A percentile compares a stretch with the other conserved stretches of the same genome.
Evolutionary conservation across 1,284 basidiomycete genomes (phyloP).

Genomic region (Malassezia sympodialis): DNA sequence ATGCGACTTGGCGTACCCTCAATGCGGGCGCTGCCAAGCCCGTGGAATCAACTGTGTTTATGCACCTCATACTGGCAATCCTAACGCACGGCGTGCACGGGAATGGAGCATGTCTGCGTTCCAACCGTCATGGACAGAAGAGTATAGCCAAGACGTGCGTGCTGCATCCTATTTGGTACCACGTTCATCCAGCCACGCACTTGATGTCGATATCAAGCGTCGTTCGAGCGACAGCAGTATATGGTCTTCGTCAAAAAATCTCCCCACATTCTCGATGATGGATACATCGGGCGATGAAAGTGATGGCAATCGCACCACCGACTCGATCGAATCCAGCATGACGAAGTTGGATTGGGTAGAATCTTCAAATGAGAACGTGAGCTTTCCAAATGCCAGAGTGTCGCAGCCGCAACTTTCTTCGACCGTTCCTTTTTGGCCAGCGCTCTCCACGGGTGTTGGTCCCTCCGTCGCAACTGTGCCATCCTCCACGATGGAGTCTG

Average conservation of each 20-base stretch:
- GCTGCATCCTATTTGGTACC: not conserved
- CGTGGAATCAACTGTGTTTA: slow-evolving; percentile 13
- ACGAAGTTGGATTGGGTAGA: slow-evolving; percentile 1
- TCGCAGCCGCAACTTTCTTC: not conserved
- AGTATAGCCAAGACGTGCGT: not conserved
- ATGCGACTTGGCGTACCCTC: slow-evolving; percentile 12
- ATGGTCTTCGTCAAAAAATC: not conserved
- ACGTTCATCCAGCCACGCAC: not conserved
- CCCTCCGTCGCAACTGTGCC: not conserved
- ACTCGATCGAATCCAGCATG: slow-evolving; percentile 9
- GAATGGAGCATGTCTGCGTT: not conserved
- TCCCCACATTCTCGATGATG: not conserved
- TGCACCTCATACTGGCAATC: slow-evolving; percentile 16
- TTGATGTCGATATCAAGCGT: not conserved
- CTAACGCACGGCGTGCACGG: slow-evolving; percentile 12
- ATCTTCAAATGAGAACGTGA: not conserved
- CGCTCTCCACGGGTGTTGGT: too few species aligned
- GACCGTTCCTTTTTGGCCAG: too few species aligned
- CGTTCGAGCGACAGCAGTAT: not conserved
- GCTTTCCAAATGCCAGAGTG: not conserved
- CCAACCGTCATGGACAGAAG: not conserved
- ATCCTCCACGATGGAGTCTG: not conserved
- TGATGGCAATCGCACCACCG: slow-evolving; percentile 6
- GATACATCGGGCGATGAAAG: slow-evolving; percentile 15
- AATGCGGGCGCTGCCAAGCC: slow-evolving; percentile 12